Conservation (phyloP, 768 basidiomycete genomes). For the Boletus barrowsii region DNA sequence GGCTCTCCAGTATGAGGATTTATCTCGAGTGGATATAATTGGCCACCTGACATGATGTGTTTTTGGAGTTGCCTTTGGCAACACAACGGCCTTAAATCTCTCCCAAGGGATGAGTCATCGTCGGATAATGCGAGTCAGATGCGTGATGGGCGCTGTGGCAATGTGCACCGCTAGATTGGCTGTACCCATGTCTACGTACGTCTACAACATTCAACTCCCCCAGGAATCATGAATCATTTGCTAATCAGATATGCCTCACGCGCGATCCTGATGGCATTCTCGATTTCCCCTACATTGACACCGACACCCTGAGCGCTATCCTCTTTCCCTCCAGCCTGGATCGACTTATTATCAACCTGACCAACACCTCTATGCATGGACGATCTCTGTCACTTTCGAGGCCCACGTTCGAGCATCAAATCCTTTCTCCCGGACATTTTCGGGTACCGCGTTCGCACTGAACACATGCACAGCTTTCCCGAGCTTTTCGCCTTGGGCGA, state of each 20-base stretch:
- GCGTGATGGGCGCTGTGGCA: conserved; percentile 1
- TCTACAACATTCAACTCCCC: background rate
- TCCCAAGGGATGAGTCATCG: background rate
- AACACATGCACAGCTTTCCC: conserved; percentile 87
- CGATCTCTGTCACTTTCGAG: conserved; percentile 59
- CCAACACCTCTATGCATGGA: background rate
- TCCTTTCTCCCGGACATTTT: conserved; percentile 57
- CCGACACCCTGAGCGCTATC: conserved; percentile 92
- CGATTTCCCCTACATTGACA: conserved; percentile 53
- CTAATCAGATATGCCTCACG: conserved; percentile 34
- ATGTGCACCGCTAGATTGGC: background rate
- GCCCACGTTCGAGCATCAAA: conserved; percentile 92
- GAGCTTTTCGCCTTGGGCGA: conserved; percentile 75
- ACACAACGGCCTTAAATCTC: background rate
- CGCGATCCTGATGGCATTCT: conserved; percentile 65
- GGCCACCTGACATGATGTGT: conserved; percentile 17
- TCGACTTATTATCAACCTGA: conserved; percentile 7
- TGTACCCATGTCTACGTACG: background rate
- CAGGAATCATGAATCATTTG: conserved; percentile 12
- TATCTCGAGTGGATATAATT: conserved; percentile 39
- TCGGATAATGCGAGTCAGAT: background rate
- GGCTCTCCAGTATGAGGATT: conserved; percentile 46
- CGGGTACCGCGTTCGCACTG: conserved; percentile 69
- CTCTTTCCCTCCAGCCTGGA: conserved; percentile 91
- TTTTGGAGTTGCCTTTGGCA: background rate